These are phyloP conservation scores for Mortierella sp. DNA, from an alignment of 371 early-diverging fungal species.

Conservation along the genomic window DNA sequence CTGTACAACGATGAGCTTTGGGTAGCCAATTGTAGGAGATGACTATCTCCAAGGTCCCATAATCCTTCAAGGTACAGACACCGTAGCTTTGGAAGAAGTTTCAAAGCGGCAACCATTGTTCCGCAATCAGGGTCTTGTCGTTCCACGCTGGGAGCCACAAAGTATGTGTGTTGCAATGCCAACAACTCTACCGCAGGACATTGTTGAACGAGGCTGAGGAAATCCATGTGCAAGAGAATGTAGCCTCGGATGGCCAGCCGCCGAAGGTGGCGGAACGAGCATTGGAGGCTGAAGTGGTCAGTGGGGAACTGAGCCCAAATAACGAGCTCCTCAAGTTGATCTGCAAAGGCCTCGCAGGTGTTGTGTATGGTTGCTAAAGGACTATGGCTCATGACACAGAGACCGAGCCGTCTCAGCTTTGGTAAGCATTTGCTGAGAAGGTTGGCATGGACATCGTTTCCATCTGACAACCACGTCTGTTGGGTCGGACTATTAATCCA, in stretches of 20 bases:
- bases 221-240: slow-evolving; percentile 3
- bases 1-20: slow-evolving; percentile 6
- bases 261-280: slow-evolving; percentile 14
- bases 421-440: slow-evolving; percentile 11
- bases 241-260: slow-evolving; percentile 23
- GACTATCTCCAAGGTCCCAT: slow-evolving; percentile 7
- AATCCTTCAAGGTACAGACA: slow-evolving; percentile 28
- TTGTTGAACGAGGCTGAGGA: neutral
- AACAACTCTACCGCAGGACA: slow-evolving; percentile 31
- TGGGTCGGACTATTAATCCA: neutral
- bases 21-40: slow-evolving; percentile 6
- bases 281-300: neutral
- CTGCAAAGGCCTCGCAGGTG: slow-evolving; percentile 21
- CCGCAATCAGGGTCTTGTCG: neutral
- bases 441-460: neutral
- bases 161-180: slow-evolving; percentile 6
- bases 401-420: slow-evolving; percentile 12
- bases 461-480: neutral
- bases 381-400: neutral
- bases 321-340: slow-evolving; percentile 34
- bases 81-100: slow-evolving; percentile 5
- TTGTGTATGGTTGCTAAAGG: neutral
- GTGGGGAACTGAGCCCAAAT: neutral
- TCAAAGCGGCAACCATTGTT: slow-evolving; percentile 1
- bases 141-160: neutral